These are phyloP conservation scores for Nidularia sp. DNA, from an alignment of 768 basidiomycete species.

Conservation along the genomic window DNA sequence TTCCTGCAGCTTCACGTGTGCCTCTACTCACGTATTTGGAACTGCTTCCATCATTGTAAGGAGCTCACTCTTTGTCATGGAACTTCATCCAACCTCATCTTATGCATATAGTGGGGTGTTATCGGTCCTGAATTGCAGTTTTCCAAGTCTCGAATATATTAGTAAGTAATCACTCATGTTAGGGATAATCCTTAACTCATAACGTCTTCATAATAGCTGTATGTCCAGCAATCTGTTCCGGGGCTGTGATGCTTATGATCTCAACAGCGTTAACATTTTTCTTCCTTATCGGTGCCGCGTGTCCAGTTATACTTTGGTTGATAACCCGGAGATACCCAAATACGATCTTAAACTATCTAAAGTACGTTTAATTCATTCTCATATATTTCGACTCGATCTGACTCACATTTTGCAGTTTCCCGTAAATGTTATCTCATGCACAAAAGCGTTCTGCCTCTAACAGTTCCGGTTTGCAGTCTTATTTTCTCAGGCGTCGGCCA, in stretches of 20 bases:
- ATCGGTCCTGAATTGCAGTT: conserved; percentile 63
- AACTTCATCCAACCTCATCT: conserved; percentile 4
- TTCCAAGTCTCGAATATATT: conserved; percentile 52
- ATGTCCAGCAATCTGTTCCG: no score
- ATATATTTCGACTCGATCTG: conserved; percentile 1
- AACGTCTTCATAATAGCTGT: neutral
- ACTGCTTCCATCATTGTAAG: conserved; percentile 58
- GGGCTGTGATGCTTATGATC: no score
- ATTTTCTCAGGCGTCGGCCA: conserved; percentile 64
- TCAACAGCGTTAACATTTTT: conserved; percentile 54
- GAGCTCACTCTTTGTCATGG: conserved; percentile 1
- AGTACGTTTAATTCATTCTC: conserved; percentile 36
- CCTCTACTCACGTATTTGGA: conserved; percentile 45
- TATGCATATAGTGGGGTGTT: conserved; percentile 47
- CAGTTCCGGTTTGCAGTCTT: conserved; percentile 23
- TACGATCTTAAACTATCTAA: conserved; percentile 60
- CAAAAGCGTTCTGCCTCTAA: conserved; percentile 1
- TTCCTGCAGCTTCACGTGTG: conserved; percentile 43
- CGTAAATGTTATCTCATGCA: conserved; percentile 25
- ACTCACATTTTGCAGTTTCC: conserved; percentile 29
- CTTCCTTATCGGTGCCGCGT: conserved; percentile 68
- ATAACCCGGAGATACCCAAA: conserved; percentile 62
- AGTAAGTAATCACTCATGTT: conserved; percentile 30
- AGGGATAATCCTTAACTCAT: neutral
- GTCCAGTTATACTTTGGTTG: conserved; percentile 61